These are phyloP conservation scores for Rhododendron simsii DNA, from an alignment of 148 eudicot genomes.

Conservation along the genomic window DNA sequence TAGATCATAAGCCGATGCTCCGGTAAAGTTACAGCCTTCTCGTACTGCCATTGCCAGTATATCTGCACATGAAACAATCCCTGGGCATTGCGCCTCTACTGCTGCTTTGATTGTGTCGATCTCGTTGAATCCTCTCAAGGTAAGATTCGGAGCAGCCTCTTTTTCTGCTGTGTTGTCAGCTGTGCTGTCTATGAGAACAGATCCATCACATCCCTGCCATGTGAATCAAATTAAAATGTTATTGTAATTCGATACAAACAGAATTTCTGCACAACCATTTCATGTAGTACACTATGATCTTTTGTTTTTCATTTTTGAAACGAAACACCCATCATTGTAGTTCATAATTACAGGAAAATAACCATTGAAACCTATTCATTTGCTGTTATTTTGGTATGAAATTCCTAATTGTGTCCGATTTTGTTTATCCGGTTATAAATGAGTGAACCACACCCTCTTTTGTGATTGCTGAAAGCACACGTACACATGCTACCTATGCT, in stretches of 20 bases:
- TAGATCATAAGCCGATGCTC: conserved; percentile 13
- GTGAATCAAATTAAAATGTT: background rate
- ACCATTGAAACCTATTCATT: too few relatives aligned
- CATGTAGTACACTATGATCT: background rate
- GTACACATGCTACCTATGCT: too few relatives aligned
- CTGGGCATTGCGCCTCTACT: conserved; percentile 16
- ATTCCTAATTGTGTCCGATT: too few relatives aligned
- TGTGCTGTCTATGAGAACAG: conserved; percentile 16
- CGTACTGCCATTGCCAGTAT: conserved; percentile 19
- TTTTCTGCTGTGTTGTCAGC: conserved; percentile 9
- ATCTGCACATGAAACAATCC: conserved; percentile 24
- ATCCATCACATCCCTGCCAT: conserved; percentile 27
- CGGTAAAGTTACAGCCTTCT: conserved; percentile 13
- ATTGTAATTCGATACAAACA: background rate
- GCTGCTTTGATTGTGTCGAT: conserved; percentile 16
- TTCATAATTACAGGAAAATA: too few relatives aligned
- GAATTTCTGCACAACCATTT: background rate
- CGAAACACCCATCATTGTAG: too few relatives aligned
- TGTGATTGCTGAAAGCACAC: too few relatives aligned
- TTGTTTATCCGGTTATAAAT: too few relatives aligned
- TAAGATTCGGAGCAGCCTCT: conserved; percentile 23
- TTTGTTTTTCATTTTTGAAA: too few relatives aligned
- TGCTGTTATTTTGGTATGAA: too few relatives aligned
- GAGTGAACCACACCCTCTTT: too few relatives aligned
- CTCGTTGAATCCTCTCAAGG: conserved; percentile 17